These are phyloP conservation scores for Sherardia arvensis DNA, from an alignment of 257 asterid genomes.

Conservation along the genomic window DNA sequence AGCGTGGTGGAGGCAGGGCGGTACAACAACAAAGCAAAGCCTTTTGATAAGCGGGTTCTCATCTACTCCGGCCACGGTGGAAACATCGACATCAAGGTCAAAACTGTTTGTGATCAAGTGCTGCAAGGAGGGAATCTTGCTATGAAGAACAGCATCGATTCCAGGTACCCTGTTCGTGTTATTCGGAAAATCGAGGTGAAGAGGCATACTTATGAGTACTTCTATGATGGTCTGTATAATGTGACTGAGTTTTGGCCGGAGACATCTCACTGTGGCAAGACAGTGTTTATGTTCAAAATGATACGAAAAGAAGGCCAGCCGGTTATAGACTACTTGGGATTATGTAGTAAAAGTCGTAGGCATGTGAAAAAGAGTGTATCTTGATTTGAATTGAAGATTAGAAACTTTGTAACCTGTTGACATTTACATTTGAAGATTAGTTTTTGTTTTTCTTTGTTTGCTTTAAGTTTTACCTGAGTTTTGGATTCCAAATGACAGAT, in stretches of 20 bases:
- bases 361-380: not conserved
- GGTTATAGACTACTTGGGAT: slow-evolving; percentile 59
- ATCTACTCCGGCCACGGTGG: slow-evolving; percentile 85
- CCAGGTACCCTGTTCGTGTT: slow-evolving; percentile 66
- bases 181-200: slow-evolving; percentile 61
- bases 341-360: slow-evolving; percentile 11
- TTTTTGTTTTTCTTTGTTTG: no score
- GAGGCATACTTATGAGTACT: slow-evolving; percentile 28
- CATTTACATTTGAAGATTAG: not conserved
- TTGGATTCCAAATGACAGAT: no score
- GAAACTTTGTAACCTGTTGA: not conserved
- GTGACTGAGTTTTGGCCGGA: slow-evolving; percentile 46
- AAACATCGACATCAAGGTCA: slow-evolving; percentile 18
- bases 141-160: slow-evolving; percentile 37
- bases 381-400: slow-evolving; percentile 7
- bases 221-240: slow-evolving; percentile 71
- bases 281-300: slow-evolving; percentile 66
- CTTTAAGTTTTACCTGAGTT: no score
- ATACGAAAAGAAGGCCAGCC: slow-evolving; percentile 71
- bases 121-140: slow-evolving; percentile 79
- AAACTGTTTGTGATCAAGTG: slow-evolving; percentile 82
- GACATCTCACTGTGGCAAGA: slow-evolving; percentile 38
- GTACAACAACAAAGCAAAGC: slow-evolving; percentile 46
- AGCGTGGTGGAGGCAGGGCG: slow-evolving; percentile 82
- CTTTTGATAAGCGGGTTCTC: slow-evolving; percentile 49